A percentile compares a stretch with the other conserved stretches of the same genome.
These are phyloP conservation scores for Cutaneotrichosporon spelunceum DNA, from an alignment of 1,284 basidiomycete species.

Conservation along the genomic window DNA sequence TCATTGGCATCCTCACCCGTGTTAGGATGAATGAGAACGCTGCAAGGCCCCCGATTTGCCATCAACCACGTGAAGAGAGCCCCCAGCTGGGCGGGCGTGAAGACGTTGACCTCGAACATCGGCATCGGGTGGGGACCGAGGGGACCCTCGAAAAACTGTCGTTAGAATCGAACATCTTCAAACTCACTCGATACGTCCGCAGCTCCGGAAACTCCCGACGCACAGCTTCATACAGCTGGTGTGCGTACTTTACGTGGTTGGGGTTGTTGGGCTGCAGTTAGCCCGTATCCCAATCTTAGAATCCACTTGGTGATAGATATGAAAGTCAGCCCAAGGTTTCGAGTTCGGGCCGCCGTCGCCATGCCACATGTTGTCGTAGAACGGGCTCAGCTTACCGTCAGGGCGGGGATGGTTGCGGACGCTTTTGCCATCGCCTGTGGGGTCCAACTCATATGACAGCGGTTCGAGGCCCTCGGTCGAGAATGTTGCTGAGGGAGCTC, in stretches of 20 bases:
- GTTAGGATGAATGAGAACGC: slow-evolving; percentile 70
- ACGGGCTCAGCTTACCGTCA: slow-evolving; percentile 20
- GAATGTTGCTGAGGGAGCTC: slow-evolving; percentile 7
- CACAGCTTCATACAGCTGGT: slow-evolving; percentile 25
- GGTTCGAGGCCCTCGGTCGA: slow-evolving; percentile 14
- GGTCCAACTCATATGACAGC: slow-evolving; percentile 53
- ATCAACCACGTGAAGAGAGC: slow-evolving; percentile 64
- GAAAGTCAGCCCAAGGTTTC: slow-evolving; percentile 23
- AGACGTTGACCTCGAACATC: slow-evolving; percentile 69
- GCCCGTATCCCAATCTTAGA: background rate
- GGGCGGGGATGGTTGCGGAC: slow-evolving; percentile 40
- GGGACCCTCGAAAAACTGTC: slow-evolving; percentile 23
- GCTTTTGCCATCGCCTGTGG: slow-evolving; percentile 61
- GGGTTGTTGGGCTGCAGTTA: slow-evolving; percentile 24
- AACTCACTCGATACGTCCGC: slow-evolving; percentile 22
- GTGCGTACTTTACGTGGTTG: slow-evolving; percentile 22
- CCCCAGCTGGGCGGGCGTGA: slow-evolving; percentile 64
- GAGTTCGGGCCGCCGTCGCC: background rate
- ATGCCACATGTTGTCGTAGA: slow-evolving; percentile 24
- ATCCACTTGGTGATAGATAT: slow-evolving; percentile 25
- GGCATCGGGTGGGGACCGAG: slow-evolving; percentile 54
- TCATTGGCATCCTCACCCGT: slow-evolving; percentile 61
- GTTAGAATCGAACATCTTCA: background rate
- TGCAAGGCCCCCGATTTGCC: slow-evolving; percentile 64
- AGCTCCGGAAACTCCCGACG: slow-evolving; percentile 29